phyloP scores from a whole-genome alignment of 768 basidiomycete species.

The Stropharia rugosoannulata region DNA sequence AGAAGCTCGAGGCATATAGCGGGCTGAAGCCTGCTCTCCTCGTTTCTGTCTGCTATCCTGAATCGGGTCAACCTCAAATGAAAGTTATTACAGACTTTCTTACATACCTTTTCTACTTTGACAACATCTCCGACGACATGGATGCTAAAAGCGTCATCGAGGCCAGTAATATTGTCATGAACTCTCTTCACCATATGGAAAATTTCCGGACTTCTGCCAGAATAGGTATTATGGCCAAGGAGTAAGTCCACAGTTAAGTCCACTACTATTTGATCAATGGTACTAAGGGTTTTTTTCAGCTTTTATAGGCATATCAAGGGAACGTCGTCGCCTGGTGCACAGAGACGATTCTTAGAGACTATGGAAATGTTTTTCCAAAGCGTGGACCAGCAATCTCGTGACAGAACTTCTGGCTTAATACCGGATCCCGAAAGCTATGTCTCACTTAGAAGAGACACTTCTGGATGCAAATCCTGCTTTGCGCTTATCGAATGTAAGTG shows the following conservation, averaged over 20 bases:
- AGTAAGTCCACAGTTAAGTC: slow-evolving; percentile 47
- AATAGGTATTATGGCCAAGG: slow-evolving; percentile 68
- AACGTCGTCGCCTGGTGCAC: slow-evolving; percentile 60
- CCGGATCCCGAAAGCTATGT: slow-evolving; percentile 84
- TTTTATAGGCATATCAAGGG: slow-evolving; percentile 66
- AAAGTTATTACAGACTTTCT: slow-evolving; percentile 76
- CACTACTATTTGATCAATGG: slow-evolving; percentile 22
- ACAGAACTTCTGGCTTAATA: slow-evolving; percentile 57
- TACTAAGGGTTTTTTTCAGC: slow-evolving; percentile 38
- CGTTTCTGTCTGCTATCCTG: slow-evolving; percentile 65
- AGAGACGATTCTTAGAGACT: slow-evolving; percentile 76
- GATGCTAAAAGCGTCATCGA: slow-evolving; percentile 55
- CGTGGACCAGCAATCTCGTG: slow-evolving; percentile 68
- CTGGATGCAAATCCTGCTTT: slow-evolving; percentile 83
- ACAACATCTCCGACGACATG: slow-evolving; percentile 82
- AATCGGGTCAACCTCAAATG: slow-evolving; percentile 57
- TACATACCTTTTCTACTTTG: slow-evolving; percentile 76
- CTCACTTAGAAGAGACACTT: slow-evolving; percentile 75
- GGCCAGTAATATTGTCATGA: slow-evolving; percentile 67
- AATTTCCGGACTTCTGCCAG: slow-evolving; percentile 50
- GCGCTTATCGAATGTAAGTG: slow-evolving; percentile 70
- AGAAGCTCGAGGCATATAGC: slow-evolving; percentile 57
- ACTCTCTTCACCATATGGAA: slow-evolving; percentile 67
- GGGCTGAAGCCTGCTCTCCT: slow-evolving; percentile 73
- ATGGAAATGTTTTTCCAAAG: slow-evolving; percentile 82